Evolutionary conservation across 2,329 filamentous ascomycete species (phyloP), one percentile per base, ranked within the genome.

Genomic region (Paracoccidioides brasiliensis): DNA sequence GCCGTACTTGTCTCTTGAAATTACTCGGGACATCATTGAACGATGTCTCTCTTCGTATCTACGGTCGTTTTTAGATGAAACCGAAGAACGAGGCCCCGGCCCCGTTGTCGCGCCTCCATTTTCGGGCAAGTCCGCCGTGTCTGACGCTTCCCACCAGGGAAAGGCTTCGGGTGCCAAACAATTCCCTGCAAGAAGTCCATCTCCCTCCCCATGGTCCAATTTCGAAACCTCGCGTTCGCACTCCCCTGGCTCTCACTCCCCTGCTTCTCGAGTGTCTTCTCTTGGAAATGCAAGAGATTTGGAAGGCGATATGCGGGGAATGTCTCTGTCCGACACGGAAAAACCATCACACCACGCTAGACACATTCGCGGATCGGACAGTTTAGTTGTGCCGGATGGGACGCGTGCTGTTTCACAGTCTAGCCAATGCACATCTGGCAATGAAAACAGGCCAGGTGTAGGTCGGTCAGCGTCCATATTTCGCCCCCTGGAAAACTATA

Each of bases 401-500:
- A 46, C 14, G 40, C 35, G 42, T 49, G 40, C 53, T 15, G 43
- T 33, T 14, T 48, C 43, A 22, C 58, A 60, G 22, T 61, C 58
- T 15, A 53, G 53, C n/a, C 61, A 64, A n/a, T 40, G 54, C 33
- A 12, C 50, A 8, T 30, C 8, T 30, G 50, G 28, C 22, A n/a
- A 41, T 41, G 50, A 52, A 15, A 52, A 42, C 62, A 63, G 15
- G 52, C 57, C 61, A 44, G 76, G 76, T 3, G 70, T 77, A 2
- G 82, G 61, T 15, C 58, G 55, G 15, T 54, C 54, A 14, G 61
- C 63, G n/a, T 76, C 74, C 41, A 81, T 91, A 9, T 95, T 95
- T 68, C 83, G 80, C 58, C 78, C 78, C 4, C 67, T 95, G 12
- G 88, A 95, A 69, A 85, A 90, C 58, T 91, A 93, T 64, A 78